A percentile compares a stretch with the other conserved stretches of the same genome.
phyloP scores from a whole-genome alignment of 805 yeast genomes.

The Candida taoyuanica region DNA sequence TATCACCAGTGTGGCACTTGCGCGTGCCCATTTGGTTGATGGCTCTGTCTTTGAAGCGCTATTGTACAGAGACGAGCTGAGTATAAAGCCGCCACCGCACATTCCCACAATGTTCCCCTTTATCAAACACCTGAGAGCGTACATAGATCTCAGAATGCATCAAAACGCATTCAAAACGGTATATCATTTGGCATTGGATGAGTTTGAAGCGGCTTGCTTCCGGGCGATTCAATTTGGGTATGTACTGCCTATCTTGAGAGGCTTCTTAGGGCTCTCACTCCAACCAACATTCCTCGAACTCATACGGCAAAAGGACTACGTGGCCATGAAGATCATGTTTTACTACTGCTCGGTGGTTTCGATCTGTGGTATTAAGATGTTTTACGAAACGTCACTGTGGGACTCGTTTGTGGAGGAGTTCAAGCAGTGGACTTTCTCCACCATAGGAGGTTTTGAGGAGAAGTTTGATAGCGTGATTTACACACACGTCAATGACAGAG shows the following conservation, averaged over 20 bases:
- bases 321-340: constrained; percentile 22
- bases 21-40: constrained; percentile 5
- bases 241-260: constrained; percentile 19
- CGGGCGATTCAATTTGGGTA: constrained; percentile 19
- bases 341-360: constrained; percentile 20
- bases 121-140: constrained; percentile 13
- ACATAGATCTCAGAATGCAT: constrained; percentile 6
- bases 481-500: constrained; percentile 13
- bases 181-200: constrained; percentile 12
- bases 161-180: constrained; percentile 1
- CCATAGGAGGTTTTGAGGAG: constrained; percentile 19
- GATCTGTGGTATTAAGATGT: constrained; percentile 20
- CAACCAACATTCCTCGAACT: constrained; percentile 9
- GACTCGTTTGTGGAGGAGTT: constrained; percentile 18
- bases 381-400: constrained; percentile 17
- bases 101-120: constrained; percentile 12
- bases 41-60: constrained; percentile 14
- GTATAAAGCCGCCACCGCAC: constrained; percentile 7
- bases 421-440: constrained; percentile 2
- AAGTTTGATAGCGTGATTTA: constrained; percentile 15
- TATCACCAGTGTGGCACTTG: constrained; percentile 5
- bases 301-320: constrained; percentile 15
- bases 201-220: constrained; percentile 19
- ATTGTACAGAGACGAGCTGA: constrained; percentile 13
- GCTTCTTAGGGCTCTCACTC: constrained; percentile 9